These are phyloP conservation scores for Leucogyrophana mollusca DNA, from an alignment of 768 basidiomycete genomes.

Conservation along the genomic window DNA sequence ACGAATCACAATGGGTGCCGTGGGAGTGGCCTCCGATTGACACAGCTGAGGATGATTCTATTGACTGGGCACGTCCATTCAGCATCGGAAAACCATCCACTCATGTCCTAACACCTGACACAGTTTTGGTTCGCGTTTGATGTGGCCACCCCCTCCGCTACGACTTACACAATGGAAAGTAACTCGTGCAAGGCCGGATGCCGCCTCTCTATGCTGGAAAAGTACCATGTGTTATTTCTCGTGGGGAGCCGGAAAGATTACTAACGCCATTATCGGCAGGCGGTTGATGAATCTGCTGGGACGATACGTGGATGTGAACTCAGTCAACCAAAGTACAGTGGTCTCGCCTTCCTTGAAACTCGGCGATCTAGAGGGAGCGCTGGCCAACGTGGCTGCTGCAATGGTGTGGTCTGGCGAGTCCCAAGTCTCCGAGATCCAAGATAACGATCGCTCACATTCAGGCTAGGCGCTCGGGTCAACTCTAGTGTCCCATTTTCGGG, in stretches of 20 bases:
- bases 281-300: not conserved
- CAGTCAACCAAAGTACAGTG: not conserved
- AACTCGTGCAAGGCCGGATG: not conserved
- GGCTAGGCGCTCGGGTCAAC: not conserved
- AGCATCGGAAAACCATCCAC: not conserved
- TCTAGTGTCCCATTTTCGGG: not conserved
- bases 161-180: not conserved
- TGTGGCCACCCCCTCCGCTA: not conserved
- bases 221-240: not conserved
- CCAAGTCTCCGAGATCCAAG: not conserved
- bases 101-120: not conserved
- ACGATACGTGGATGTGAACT: not conserved
- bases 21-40: not conserved
- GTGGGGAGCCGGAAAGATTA: too few species aligned
- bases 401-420: slow-evolving; percentile 8
- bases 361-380: slow-evolving; percentile 10
- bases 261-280: not conserved
- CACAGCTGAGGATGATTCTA: not conserved
- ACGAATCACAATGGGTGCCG: not conserved
- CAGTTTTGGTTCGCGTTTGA: not conserved
- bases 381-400: slow-evolving; percentile 9
- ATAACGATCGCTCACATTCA: not conserved
- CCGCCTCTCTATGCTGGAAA: not conserved
- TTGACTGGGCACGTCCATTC: not conserved
- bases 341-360: slow-evolving; percentile 1